phyloP scores from a whole-genome alignment of 371 early-diverging fungal genomes.

The Blakeslea trispora region DNA sequence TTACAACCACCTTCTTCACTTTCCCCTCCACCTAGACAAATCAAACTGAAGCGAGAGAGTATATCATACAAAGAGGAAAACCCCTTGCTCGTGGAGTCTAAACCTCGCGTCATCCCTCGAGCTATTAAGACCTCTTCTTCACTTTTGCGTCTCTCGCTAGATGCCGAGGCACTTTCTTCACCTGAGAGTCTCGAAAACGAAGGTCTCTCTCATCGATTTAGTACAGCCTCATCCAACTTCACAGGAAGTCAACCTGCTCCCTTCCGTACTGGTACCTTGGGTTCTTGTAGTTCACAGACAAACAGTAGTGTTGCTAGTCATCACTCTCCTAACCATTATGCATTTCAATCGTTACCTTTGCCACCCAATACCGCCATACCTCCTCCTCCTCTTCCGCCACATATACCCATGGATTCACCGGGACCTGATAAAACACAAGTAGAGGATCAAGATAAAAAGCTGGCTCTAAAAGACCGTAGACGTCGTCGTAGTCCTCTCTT shows the following conservation, averaged over 20 bases:
- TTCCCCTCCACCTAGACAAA: slow-evolving; percentile 28
- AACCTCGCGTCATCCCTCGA: slow-evolving; percentile 15
- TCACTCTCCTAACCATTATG: no score
- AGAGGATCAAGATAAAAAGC: slow-evolving; percentile 4
- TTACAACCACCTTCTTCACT: slow-evolving; percentile 18
- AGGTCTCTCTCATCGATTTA: slow-evolving; percentile 1
- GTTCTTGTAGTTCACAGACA: slow-evolving; percentile 5
- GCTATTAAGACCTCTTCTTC: slow-evolving; percentile 20
- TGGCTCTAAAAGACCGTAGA: slow-evolving; percentile 24
- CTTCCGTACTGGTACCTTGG: slow-evolving; percentile 26
- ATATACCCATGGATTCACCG: not conserved
- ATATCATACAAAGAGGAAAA: not conserved
- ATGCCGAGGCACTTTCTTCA: slow-evolving; percentile 28
- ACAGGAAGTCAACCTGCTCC: slow-evolving; percentile 4
- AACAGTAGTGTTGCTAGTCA: slow-evolving; percentile 3
- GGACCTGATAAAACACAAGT: not conserved
- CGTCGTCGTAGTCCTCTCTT: slow-evolving; percentile 16
- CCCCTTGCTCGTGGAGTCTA: not conserved
- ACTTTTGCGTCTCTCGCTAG: slow-evolving; percentile 39
- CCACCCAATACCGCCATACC: not conserved
- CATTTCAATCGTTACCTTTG: no score
- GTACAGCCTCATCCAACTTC: slow-evolving; percentile 4
- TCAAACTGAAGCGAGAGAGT: slow-evolving; percentile 20
- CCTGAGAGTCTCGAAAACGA: slow-evolving; percentile 8
- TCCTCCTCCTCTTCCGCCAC: slow-evolving; percentile 8